Base-by-base conservation (phyloP, 139 green algal species). In the Asterochloris erici region DNA sequence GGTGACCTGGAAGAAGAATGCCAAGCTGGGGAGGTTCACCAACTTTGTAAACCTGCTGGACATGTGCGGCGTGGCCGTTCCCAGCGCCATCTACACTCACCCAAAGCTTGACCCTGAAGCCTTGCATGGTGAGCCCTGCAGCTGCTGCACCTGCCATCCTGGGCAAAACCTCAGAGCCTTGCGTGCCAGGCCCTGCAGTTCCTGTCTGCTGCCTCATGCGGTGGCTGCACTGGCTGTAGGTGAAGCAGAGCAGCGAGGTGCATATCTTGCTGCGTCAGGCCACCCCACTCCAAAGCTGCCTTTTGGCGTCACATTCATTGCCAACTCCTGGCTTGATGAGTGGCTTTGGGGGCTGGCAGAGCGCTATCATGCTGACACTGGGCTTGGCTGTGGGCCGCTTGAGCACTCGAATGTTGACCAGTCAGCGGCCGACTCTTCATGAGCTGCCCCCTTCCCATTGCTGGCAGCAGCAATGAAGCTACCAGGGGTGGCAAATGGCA, bases 41-140 rank as follows among this genome's bases (percentile, higher is more conserved):
- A 96, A 96, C 79, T 96, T 96, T 84, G 93, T 96, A 19, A 96
- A 96, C 79, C 88, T 96, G 66, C 74, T 94, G 78, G 93, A 94
- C 85, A 92, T 96, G 91, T 92, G 86, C 60, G 93, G 88, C 73
- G 85, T 96, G 13, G 83, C 89, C 16, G 87, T 96, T n/a, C 93
- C 89, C 15, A 91, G 86, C 14, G 89, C 86, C 14, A 38, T 94
- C 76, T 80, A 80, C 13, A n/a, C 19, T n/a, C 78, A 73, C 27
- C 78, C 63, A 38, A 14, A n/a, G 23, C 68, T 74, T 23, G 28
- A 23, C 21, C 28, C 19, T 9, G 26, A 24, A 77, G 10, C 71
- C 9, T 12, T 60, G 71, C 71, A 77, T 19, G 66, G 66, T 71
- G 66, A 73, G 66, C 66, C 21, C 66, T 21, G 23, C 66, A 73